Evolutionary conservation across 148 eudicot species (phyloP).

Genomic region (Rhododendron ovatum): DNA sequence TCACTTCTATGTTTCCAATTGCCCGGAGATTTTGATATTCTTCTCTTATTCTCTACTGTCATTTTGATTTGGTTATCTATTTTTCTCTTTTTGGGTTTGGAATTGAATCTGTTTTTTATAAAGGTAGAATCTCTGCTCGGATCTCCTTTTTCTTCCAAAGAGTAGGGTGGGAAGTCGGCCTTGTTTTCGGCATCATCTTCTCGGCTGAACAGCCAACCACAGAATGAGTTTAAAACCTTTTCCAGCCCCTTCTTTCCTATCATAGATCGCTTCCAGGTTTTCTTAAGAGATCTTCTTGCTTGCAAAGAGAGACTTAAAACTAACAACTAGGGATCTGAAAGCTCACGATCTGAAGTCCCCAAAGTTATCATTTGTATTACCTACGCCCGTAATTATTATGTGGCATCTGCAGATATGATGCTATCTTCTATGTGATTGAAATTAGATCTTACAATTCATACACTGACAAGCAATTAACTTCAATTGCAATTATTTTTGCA

Average conservation of each 20-base stretch:
- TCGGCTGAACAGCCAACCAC: background rate
- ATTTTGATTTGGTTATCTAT: too few relatives aligned
- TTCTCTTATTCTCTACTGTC: too few relatives aligned
- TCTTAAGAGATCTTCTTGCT: background rate
- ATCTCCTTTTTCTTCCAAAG: too few relatives aligned
- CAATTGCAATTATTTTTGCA: background rate
- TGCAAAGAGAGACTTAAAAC: background rate
- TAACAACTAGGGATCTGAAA: background rate
- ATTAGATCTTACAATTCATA: background rate
- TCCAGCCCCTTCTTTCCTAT: background rate
- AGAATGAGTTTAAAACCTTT: background rate
- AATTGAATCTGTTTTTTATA: too few relatives aligned
- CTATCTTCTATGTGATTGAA: background rate
- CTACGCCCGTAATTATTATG: background rate
- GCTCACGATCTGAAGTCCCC: background rate
- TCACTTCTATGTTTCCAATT: too few relatives aligned
- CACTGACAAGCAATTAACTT: background rate
- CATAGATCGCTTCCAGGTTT: conserved; percentile 1
- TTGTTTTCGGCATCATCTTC: too few relatives aligned
- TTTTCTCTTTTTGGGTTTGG: too few relatives aligned
- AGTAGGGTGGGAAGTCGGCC: too few relatives aligned
- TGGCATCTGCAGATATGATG: background rate
- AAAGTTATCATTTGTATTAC: background rate
- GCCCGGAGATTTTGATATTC: too few relatives aligned
- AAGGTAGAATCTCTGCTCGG: too few relatives aligned